Conservation (phyloP, 257 asterid species). For the Paraleonurus japonicus region DNA sequence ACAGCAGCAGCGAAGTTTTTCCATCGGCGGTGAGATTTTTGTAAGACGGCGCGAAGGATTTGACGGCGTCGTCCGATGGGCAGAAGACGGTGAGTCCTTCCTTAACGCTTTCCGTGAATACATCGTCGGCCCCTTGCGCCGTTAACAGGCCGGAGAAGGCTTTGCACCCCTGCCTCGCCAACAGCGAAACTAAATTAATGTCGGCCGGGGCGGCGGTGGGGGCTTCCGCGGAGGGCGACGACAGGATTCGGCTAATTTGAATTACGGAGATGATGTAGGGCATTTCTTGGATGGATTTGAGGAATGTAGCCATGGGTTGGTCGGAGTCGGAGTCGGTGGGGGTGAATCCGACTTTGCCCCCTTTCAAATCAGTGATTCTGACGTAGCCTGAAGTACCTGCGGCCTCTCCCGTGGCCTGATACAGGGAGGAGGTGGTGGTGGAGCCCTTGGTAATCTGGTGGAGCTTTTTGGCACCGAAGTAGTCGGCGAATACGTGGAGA, state of each 20-base stretch:
- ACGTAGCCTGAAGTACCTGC: slow-evolving; percentile 85
- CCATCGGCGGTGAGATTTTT: slow-evolving; percentile 53
- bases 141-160: slow-evolving; percentile 51
- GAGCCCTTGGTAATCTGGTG: slow-evolving; percentile 67
- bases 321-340: slow-evolving; percentile 47
- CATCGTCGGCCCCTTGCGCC: slow-evolving; percentile 45
- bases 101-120: slow-evolving; percentile 36
- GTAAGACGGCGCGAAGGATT: slow-evolving; percentile 54
- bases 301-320: slow-evolving; percentile 49
- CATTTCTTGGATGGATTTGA: slow-evolving; percentile 54
- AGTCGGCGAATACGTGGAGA: slow-evolving; percentile 83
- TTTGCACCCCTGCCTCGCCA: slow-evolving; percentile 71
- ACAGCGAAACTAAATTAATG: slow-evolving; percentile 48
- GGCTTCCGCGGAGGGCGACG: slow-evolving; percentile 80
- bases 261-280: slow-evolving; percentile 67
- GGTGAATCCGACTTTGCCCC: slow-evolving; percentile 70
- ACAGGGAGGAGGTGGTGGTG: slow-evolving; percentile 79
- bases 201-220: slow-evolving; percentile 56
- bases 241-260: slow-evolving; percentile 51
- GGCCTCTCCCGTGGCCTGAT: slow-evolving; percentile 89
- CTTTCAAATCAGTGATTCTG: slow-evolving; percentile 66
- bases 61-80: slow-evolving; percentile 56
- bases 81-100: slow-evolving; percentile 77
- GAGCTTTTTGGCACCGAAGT: slow-evolving; percentile 78
- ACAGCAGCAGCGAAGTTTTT: slow-evolving; percentile 43